Conservation (phyloP, 192 early-diverging fungal species). For the Radiomyces spectabilis region DNA sequence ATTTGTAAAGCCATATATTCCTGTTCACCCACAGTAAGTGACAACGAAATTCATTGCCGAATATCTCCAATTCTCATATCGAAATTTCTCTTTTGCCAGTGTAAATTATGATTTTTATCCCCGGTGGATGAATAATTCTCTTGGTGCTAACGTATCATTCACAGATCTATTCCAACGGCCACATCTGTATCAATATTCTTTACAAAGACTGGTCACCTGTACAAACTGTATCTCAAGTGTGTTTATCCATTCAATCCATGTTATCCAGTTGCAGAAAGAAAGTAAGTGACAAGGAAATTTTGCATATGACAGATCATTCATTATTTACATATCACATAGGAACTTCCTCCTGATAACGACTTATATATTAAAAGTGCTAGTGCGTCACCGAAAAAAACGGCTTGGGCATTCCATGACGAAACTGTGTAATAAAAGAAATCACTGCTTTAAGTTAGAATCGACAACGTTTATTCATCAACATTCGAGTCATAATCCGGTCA, state of each 20-base stretch:
- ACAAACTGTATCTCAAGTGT: slow-evolving; percentile 81
- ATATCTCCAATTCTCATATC: no score
- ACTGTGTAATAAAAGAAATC: no score
- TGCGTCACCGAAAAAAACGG: slow-evolving; percentile 48
- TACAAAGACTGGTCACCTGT: slow-evolving; percentile 94
- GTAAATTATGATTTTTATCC: no score
- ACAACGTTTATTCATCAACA: no score
- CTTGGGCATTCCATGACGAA: slow-evolving; percentile 61
- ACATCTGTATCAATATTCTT: slow-evolving; percentile 93
- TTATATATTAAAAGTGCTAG: slow-evolving; percentile 44
- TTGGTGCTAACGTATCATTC: no score
- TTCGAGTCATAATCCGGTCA: no score
- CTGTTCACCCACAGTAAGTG: slow-evolving; percentile 66
- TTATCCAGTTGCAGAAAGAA: slow-evolving; percentile 79
- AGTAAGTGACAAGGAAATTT: slow-evolving; percentile 16
- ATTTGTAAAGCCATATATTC: slow-evolving; percentile 48
- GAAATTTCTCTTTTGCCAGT: no score
- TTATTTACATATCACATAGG: slow-evolving; percentile 18
- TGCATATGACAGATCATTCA: neutral
- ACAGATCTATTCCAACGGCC: slow-evolving; percentile 83
- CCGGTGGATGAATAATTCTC: no score
- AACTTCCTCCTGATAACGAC: slow-evolving; percentile 49
- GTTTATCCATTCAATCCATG: slow-evolving; percentile 89
- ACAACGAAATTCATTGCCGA: no score
- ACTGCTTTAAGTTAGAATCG: no score